Evolutionary conservation across 2,329 filamentous ascomycete genomes (phyloP), one percentile per base, ranked within the genome.

Genomic region (Colletotrichum siamense): DNA sequence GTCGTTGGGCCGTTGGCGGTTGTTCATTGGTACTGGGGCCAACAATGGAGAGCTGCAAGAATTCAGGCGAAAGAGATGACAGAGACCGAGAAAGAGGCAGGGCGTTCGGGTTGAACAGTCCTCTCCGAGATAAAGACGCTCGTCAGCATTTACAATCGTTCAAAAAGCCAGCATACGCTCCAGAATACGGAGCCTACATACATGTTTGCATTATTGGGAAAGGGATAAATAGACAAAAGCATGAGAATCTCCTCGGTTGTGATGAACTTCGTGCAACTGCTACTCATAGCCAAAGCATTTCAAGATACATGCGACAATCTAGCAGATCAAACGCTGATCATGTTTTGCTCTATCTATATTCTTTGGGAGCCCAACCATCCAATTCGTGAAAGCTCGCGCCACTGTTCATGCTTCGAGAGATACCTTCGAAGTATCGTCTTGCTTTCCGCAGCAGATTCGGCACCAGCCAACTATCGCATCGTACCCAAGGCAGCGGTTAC

Each of bases 1-100:
- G 70, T 39, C 8, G 73, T 73, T 16, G 32, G 73, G 8, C 70
- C 70, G 22, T 10, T 76, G 22, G 73, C 73, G 13, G 70, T 76
- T 3, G 16, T 65, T 3, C 73, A 76, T 18, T 76, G 70, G 70
- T 76, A 69, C 28, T 77, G 71, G 71, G 76, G 71, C 22, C 71
- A 75, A 34, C 32, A 68, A 15, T 70, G 71, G 75, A 66, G 77
- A 26, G 64, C 44, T 6, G 61, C 67, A 24, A 72, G 77, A 44
- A 57, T 64, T 12, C 39, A 32, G 32, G 28, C n/a, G 6, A 63
- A 44, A 9, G 55, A 65, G 64, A 24, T 12, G 16, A 26, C 13
- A 5, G 61, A 63, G n/a, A 44, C 16, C 5, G 59, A 69, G 22
- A 73, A 65, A 36, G 26, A 16, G 16, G 15, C 24, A 36, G 30